Evolutionary conservation across 345 rosid genomes (phyloP).

Genomic region (Corchorus capsularis): DNA sequence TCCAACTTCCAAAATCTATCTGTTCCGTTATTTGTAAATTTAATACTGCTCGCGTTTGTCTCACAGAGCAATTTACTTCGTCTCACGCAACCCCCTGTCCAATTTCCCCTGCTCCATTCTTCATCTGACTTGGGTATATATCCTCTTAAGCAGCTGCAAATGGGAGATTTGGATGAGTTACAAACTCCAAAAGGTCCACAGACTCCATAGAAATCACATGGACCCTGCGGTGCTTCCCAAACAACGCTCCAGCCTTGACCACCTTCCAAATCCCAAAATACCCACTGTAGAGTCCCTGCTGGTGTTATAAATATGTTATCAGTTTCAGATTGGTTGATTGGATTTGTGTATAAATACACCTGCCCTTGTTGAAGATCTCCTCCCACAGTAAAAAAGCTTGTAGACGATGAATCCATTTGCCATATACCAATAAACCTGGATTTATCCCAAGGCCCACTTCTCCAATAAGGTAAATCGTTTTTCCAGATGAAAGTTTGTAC

Average conservation of each 20-base stretch:
- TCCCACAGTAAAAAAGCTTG: neutral
- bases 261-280: too few relatives aligned
- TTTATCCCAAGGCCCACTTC: slow-evolving; percentile 27
- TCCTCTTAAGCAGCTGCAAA: slow-evolving; percentile 41
- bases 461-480: neutral
- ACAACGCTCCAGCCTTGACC: slow-evolving; percentile 11
- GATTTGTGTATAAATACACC: neutral
- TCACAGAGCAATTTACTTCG: slow-evolving; percentile 36
- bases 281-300: too few relatives aligned
- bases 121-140: slow-evolving; percentile 29
- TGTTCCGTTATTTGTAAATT: slow-evolving; percentile 17
- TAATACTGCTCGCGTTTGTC: slow-evolving; percentile 30
- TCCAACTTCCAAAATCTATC: slow-evolving; percentile 43
- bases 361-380: slow-evolving; percentile 19
- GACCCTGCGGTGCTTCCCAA: slow-evolving; percentile 12
- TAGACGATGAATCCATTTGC: neutral
- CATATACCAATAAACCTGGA: slow-evolving; percentile 26
- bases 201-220: slow-evolving; percentile 32
- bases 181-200: slow-evolving; percentile 39
- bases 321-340: neutral
- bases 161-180: slow-evolving; percentile 1
- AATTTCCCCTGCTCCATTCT: slow-evolving; percentile 41
- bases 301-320: too few relatives aligned
- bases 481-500: neutral
- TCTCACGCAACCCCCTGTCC: slow-evolving; percentile 55